These are phyloP conservation scores for Hanseniaspora valbyensis DNA, from an alignment of 805 yeast genomes.

Conservation along the genomic window DNA sequence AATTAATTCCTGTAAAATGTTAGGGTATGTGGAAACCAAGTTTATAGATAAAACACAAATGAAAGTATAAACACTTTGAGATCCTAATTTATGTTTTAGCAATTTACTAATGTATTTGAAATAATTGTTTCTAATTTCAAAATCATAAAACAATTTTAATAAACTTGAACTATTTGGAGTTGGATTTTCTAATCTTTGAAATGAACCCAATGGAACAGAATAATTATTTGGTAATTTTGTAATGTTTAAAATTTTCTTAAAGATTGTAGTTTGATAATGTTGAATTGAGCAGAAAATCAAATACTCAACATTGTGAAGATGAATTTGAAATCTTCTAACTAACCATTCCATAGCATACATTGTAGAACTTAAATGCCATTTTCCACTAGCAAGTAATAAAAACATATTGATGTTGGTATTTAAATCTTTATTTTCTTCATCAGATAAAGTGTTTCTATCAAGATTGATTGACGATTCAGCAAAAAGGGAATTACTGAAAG, in stretches of 20 bases:
- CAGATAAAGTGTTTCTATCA: constrained; percentile 73
- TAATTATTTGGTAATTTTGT: constrained; percentile 71
- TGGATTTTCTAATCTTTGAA: constrained; percentile 47
- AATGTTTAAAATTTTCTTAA: constrained; percentile 64
- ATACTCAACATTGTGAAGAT: constrained; percentile 65
- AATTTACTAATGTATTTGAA: constrained; percentile 38
- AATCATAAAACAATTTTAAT: constrained; percentile 62
- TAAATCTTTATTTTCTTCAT: constrained; percentile 64
- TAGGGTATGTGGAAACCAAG: constrained; percentile 39
- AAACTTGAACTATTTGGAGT: constrained; percentile 58
- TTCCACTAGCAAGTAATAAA: constrained; percentile 61
- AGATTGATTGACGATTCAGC: constrained; percentile 67
- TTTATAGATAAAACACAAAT: constrained; percentile 35
- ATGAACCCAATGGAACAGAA: constrained; percentile 50
- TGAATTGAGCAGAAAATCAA: constrained; percentile 66
- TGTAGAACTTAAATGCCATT: constrained; percentile 64
- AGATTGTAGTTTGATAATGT: constrained; percentile 63
- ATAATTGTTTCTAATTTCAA: constrained; percentile 56
- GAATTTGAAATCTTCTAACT: constrained; percentile 78
- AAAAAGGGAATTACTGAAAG: constrained; percentile 63
- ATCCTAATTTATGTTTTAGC: constrained; percentile 28
- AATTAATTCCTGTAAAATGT: constrained; percentile 44
- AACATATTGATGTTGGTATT: constrained; percentile 67
- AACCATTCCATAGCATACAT: constrained; percentile 88
- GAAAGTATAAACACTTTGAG: constrained; percentile 43